These are phyloP conservation scores for Pyricularia pennisetigena DNA, from an alignment of 2,329 filamentous ascomycete genomes.

Conservation along the genomic window DNA sequence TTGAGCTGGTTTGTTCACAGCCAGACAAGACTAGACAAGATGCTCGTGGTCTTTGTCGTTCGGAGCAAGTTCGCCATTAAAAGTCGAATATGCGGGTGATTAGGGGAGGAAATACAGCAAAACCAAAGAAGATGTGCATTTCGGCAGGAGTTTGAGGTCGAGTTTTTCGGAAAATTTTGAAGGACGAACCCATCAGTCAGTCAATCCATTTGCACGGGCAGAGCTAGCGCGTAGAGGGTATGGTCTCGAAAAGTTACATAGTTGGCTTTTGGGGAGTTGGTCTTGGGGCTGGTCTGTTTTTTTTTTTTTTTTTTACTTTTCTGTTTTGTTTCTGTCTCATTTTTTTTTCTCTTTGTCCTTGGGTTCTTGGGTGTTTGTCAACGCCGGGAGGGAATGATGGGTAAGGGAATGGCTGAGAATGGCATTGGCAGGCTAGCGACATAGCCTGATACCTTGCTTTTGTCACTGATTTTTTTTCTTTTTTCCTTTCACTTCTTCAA, in stretches of 20 bases:
- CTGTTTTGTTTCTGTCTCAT: neutral
- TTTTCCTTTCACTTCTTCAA: neutral
- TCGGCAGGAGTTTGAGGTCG: slow-evolving; percentile 5
- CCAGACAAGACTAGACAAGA: neutral
- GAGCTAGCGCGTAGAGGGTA: slow-evolving; percentile 5
- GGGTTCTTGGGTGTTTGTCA: neutral
- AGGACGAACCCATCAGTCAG: neutral
- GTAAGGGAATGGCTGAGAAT: neutral
- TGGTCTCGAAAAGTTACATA: slow-evolving; percentile 3
- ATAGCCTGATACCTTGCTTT: neutral
- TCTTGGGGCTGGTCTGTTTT: neutral
- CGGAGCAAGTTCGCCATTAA: neutral
- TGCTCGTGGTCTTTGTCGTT: neutral
- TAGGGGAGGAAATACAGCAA: neutral
- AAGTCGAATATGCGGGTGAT: neutral
- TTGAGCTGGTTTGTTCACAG: neutral
- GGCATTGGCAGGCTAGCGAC: neutral
- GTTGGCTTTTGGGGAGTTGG: slow-evolving; percentile 3
- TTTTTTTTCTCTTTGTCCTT: neutral
- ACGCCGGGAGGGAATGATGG: neutral
- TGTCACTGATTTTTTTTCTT: neutral
- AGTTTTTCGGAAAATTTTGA: slow-evolving; percentile 1
- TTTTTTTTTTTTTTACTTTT: neutral
- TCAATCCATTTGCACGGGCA: slow-evolving; percentile 4
- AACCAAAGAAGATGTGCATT: slow-evolving; percentile 1